These are phyloP conservation scores for Delphinella strobiligena DNA, from an alignment of 2,329 filamentous ascomycete genomes.

Conservation along the genomic window DNA sequence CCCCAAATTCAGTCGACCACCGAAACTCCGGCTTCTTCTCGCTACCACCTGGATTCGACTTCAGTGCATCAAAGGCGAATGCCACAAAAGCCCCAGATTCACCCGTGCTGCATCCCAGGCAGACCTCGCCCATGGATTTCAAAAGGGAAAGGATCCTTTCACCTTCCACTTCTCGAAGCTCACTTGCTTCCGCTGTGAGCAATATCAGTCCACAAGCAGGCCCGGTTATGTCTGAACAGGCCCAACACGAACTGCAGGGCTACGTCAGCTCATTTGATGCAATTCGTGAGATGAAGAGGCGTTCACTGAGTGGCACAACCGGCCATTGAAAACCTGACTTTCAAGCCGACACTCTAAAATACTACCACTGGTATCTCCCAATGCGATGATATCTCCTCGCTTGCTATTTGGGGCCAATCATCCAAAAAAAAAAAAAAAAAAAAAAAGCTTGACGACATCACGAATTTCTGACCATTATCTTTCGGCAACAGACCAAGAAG, in stretches of 20 bases:
- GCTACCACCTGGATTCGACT: conserved; percentile 38
- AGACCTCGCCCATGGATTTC: too few species aligned
- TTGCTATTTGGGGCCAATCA: too few species aligned
- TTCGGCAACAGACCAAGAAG: too few species aligned
- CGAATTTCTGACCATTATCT: too few species aligned
- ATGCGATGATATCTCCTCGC: too few species aligned
- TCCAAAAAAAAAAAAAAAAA: too few species aligned
- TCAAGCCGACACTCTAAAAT: too few species aligned
- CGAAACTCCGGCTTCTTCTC: conserved; percentile 46
- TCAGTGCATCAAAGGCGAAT: conserved; percentile 24
- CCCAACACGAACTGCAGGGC: conserved; percentile 65
- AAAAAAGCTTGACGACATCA: too few species aligned
- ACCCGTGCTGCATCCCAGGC: conserved; percentile 14
- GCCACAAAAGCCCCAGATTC: conserved; percentile 16
- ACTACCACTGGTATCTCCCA: too few species aligned
- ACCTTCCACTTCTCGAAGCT: conserved; percentile 68
- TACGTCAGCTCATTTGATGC: conserved; percentile 88
- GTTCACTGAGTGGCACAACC: conserved; percentile 14
- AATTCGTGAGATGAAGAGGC: conserved; percentile 46
- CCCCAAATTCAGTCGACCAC: conserved; percentile 6
- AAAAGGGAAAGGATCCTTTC: conserved; percentile 25
- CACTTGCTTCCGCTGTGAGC: conserved; percentile 67
- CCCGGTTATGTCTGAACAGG: conserved; percentile 57
- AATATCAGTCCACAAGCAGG: conserved; percentile 31
- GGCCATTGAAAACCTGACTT: background rate